A percentile compares a stretch with the other conserved stretches of the same genome.
Conservation (phyloP, 148 eudicot species). For the Chenopodium suecicum region DNA sequence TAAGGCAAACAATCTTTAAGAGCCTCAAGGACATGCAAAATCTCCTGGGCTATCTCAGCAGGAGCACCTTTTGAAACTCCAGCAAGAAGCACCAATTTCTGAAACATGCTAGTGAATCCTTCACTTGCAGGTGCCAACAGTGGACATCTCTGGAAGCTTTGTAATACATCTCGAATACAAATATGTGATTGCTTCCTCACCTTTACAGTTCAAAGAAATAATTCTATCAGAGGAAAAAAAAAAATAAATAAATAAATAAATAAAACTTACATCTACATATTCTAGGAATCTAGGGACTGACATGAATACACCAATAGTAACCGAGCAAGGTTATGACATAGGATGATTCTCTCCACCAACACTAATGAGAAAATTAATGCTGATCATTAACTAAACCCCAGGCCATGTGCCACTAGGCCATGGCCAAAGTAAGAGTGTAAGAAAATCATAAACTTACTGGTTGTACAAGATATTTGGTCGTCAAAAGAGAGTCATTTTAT, state of each 20-base stretch:
- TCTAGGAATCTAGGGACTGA: too few relatives aligned
- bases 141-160: conserved; percentile 52
- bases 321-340: background rate
- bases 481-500: background rate
- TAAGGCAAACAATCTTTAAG: conserved; percentile 75
- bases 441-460: background rate
- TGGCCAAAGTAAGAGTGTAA: background rate
- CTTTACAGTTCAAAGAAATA: conserved; percentile 36
- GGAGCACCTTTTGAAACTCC: conserved; percentile 55
- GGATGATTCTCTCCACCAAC: background rate
- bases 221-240: background rate
- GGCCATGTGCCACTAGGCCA: background rate
- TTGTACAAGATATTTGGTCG: background rate
- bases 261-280: background rate
- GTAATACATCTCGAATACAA: conserved; percentile 64
- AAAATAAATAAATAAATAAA: background rate
- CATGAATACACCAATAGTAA: background rate
- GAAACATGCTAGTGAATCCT: conserved; percentile 59
- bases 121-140: conserved; percentile 80
- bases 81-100: conserved; percentile 67
- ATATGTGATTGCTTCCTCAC: conserved; percentile 66
- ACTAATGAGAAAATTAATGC: background rate
- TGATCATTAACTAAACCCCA: background rate
- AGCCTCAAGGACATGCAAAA: conserved; percentile 72
- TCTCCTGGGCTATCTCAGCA: conserved; percentile 81